phyloP scores from a whole-genome alignment of 176 grass and related monocot genomes.

The Musa itinerans region DNA sequence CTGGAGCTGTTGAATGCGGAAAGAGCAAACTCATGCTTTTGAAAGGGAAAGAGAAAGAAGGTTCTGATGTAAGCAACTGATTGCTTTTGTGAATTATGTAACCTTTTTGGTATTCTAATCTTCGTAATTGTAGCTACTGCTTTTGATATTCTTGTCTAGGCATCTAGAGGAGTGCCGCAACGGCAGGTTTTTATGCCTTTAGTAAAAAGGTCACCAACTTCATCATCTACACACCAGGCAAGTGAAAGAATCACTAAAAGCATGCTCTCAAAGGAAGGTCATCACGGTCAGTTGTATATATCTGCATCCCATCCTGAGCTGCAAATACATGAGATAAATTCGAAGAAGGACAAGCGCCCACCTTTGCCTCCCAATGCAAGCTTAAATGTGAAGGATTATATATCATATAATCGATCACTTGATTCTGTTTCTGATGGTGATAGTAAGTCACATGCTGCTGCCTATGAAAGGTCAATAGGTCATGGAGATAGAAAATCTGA shows the following conservation, averaged over 20 bases:
- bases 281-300: not conserved
- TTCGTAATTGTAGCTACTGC: not conserved
- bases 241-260: constrained; percentile 61
- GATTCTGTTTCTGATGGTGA: constrained; percentile 33
- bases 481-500: constrained; percentile 73
- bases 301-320: constrained; percentile 43
- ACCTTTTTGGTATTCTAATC: constrained; percentile 14
- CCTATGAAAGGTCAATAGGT: constrained; percentile 25
- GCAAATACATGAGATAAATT: constrained; percentile 28
- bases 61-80: constrained; percentile 45
- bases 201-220: constrained; percentile 31
- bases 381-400: constrained; percentile 36
- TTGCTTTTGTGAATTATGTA: constrained; percentile 1
- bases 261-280: constrained; percentile 62
- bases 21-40: constrained; percentile 77
- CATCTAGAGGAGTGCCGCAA: constrained; percentile 37
- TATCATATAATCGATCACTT: not conserved
- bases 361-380: constrained; percentile 39
- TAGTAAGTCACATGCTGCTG: constrained; percentile 48
- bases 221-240: constrained; percentile 44
- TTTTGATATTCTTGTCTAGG: constrained; percentile 29
- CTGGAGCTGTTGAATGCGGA: constrained; percentile 42
- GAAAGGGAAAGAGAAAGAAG: constrained; percentile 67
- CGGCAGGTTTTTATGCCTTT: constrained; percentile 26
- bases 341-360: constrained; percentile 56